A percentile compares a stretch with the other conserved stretches of the same genome.
phyloP scores from a whole-genome alignment of 2,329 filamentous ascomycete genomes.

The Colletotrichum kahawae region DNA sequence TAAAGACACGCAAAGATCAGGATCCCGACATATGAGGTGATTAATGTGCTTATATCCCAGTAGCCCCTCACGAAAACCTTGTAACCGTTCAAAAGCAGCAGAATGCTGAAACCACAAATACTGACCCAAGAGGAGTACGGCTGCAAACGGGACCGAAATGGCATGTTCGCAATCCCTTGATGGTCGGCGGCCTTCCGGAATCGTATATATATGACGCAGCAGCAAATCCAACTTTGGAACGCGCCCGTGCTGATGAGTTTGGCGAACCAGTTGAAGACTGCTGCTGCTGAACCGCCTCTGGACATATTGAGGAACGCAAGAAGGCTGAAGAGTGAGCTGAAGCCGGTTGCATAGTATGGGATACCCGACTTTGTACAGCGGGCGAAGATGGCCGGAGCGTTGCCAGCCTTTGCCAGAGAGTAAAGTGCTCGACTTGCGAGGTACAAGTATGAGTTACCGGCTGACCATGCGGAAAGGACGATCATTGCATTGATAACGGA shows the following conservation, averaged over 20 bases:
- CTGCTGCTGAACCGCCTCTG: conserved; percentile 44
- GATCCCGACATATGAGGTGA: conserved; percentile 67
- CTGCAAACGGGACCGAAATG: background rate
- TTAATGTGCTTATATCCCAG: conserved; percentile 66
- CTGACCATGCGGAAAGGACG: conserved; percentile 54
- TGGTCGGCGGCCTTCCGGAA: conserved; percentile 54
- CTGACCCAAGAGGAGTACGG: background rate
- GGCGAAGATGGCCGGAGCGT: conserved; percentile 45
- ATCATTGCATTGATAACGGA: conserved; percentile 60
- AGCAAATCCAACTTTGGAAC: conserved; percentile 58
- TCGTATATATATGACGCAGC: conserved; percentile 61
- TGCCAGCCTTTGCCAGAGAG: conserved; percentile 54
- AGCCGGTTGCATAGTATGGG: conserved; percentile 43
- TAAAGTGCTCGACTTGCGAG: conserved; percentile 60
- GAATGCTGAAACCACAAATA: conserved; percentile 42
- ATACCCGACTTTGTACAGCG: conserved; percentile 37
- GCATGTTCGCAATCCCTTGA: background rate
- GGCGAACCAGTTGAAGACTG: conserved; percentile 67
- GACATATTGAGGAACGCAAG: conserved; percentile 67
- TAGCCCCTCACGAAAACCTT: conserved; percentile 64
- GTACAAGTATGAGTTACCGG: conserved; percentile 58
- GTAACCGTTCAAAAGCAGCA: conserved; percentile 72
- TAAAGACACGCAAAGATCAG: conserved; percentile 67
- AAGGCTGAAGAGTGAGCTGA: conserved; percentile 63
- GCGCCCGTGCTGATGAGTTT: conserved; percentile 57